These are phyloP conservation scores for Pisolithus microcarpus DNA, from an alignment of 768 basidiomycete genomes.

Conservation along the genomic window DNA sequence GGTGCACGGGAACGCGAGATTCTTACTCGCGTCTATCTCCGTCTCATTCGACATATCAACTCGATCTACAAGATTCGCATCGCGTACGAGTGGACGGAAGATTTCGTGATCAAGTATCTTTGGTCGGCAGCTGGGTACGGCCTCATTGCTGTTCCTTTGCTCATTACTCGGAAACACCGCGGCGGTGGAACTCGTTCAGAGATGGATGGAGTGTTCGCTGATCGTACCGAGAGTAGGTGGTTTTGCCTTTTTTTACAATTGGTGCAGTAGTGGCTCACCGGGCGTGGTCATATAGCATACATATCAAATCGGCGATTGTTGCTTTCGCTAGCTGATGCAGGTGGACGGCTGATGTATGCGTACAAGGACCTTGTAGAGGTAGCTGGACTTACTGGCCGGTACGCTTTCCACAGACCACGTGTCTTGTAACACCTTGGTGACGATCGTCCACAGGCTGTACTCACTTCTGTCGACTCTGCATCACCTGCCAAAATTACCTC, in stretches of 20 bases:
- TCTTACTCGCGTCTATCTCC: conserved; percentile 66
- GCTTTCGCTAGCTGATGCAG: conserved; percentile 93
- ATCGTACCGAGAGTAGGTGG: conserved; percentile 42
- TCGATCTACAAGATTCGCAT: conserved; percentile 92
- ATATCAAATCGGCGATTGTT: conserved; percentile 89
- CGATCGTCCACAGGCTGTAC: conserved; percentile 53
- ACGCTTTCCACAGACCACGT: neutral
- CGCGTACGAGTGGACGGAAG: conserved; percentile 92
- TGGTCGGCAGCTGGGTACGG: conserved; percentile 93
- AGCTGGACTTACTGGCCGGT: conserved; percentile 78
- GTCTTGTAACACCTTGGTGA: neutral
- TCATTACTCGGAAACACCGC: conserved; percentile 50
- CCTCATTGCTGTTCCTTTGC: conserved; percentile 84
- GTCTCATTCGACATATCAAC: conserved; percentile 83
- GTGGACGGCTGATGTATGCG: conserved; percentile 92
- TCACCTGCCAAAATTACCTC: conserved; percentile 51
- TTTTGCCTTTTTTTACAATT: neutral
- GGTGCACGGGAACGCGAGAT: conserved; percentile 79
- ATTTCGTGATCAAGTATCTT: conserved; percentile 93
- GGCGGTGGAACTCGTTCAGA: conserved; percentile 10
- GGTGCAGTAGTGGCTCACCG: neutral
- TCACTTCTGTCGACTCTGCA: conserved; percentile 82
- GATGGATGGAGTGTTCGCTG: conserved; percentile 34
- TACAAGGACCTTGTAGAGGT: conserved; percentile 93
- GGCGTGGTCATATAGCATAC: conserved; percentile 45